Evolutionary conservation across 169 alveolate species (phyloP), one percentile per base, ranked within the genome.

Genomic region (Eimeria tenella): DNA sequence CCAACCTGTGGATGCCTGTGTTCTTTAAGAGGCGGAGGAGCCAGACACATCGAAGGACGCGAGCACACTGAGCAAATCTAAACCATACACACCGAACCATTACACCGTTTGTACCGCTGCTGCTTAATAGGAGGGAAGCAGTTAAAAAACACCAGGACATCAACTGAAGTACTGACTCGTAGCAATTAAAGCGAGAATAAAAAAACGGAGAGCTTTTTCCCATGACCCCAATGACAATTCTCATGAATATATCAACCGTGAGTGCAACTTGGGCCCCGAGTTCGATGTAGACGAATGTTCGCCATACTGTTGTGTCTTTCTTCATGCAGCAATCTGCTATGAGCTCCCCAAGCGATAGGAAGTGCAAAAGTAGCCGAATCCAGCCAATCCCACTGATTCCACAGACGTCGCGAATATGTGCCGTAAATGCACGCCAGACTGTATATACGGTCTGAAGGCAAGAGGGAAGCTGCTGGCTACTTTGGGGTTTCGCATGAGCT

Each of bases 271-370:
- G 92, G 55, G 60, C 60, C 53, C 63, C 92, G 42, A 84, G 79
- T 31, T 92, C 95, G 17, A 86, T 1, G 10, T 11, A 50, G 31
- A 70, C 93, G 68, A 81, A 82, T 21, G 23, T 55, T 10, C 23
- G n/a, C 79, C 62, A 10, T 5, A 65, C 19, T 9, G 63, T 21
- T 13, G 62, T 19, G 49, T 56, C 11, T 17, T 52, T 62, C 25
- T 86, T 92, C 93, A 92, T 25, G 84, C 42, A 19, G 73, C 88
- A 79, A 42, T 92, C 93, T 53, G 82, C 93, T 31, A 92, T 56
- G 19, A 92, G 93, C 53, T 75, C 88, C 19, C 53, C 19, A 10
- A 92, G 9, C 21, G 95, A 92, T 10, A 79, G 65, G 5, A n/a
- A 19, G 3, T 84, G 92, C 68, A 63, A 13, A 60, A 84, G 2